Base-by-base conservation (phyloP, 2,329 filamentous ascomycete species). In the Tympanopsis confertula region DNA sequence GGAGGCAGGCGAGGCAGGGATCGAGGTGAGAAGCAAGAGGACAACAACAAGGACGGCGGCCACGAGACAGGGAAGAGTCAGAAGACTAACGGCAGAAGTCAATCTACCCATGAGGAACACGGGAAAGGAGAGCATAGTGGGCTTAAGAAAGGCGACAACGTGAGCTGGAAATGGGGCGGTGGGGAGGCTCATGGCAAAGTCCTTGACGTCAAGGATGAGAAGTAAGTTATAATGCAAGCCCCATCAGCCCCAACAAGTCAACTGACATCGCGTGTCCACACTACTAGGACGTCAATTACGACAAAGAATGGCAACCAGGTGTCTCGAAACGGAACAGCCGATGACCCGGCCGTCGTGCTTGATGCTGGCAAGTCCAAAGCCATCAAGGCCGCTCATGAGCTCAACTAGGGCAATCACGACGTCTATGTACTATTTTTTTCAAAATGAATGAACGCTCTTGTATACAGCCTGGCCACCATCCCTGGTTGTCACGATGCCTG, bases 111-210 rank as follows among this genome's bases (percentile, higher is more conserved):
- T 24, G 5, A 22, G 26, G 20, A 39, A 20, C 5, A 33, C 28
- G 4, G 38, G 5, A 45, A 41, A 35, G 42, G 45, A 41, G 40
- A 39, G 4, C 37, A 35, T 14, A 26, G 39, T 19, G 36, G 35
- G 5, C 45, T 42, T 3, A 29, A 39, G 5, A 44, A 44, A 22
- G 63, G 62, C 2, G 61, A 66, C 5, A 66, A 54, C 0, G 63
- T 66, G 5, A 65, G 59, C 44, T 66, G 63, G 63, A 63, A 63
- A 19, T 66, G 63, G 63, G 62, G 62, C 12, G 49, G 50, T 14
- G 62, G 61, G 5, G 54, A 65, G 15, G 61, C 63, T 2, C 41
- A 63, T 41, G 63, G 63, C 2, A 63, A 62, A 13, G 62, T 66
- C 1, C 44, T 65, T 3, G 61, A 66, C 13, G 62, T 66, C 32